A percentile compares a stretch with the other conserved stretches of the same genome.
Evolutionary conservation across 495 filamentous ascomycete species (phyloP).

Genomic region (Aspergillus haitiensis): DNA sequence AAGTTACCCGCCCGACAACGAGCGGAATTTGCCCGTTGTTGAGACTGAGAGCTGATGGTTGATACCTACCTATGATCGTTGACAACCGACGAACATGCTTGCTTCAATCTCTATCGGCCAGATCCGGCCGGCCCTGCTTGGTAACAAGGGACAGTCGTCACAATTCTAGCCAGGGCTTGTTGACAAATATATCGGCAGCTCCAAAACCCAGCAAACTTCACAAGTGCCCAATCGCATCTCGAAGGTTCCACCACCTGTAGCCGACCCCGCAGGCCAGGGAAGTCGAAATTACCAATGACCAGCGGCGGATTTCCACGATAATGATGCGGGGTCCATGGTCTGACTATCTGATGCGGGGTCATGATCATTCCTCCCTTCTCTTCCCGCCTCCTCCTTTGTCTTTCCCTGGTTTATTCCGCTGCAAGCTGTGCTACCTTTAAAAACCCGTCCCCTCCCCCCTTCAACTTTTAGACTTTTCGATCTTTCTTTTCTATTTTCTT

Average conservation of each 20-base stretch:
- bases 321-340: neutral
- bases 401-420: too few species aligned
- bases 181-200: neutral
- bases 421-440: too few species aligned
- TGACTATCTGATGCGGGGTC: neutral
- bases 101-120: too few species aligned
- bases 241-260: neutral
- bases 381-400: too few species aligned
- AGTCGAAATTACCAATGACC: neutral
- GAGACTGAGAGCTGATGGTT: too few species aligned
- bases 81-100: too few species aligned
- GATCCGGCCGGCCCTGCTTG: too few species aligned
- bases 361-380: too few species aligned
- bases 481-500: neutral
- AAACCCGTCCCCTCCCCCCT: too few species aligned
- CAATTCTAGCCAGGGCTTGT: conserved; percentile 1
- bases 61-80: too few species aligned
- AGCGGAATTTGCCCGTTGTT: too few species aligned
- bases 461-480: neutral
- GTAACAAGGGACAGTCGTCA: neutral
- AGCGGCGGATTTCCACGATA: neutral
- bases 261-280: neutral
- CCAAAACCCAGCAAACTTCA: neutral
- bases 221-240: neutral
- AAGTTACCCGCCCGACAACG: too few species aligned